Percentiles rank a stretch among this genome's conserved stretches.
phyloP scores from a whole-genome alignment of 2,329 filamentous ascomycete species.

The Biscogniauxia sp. region DNA sequence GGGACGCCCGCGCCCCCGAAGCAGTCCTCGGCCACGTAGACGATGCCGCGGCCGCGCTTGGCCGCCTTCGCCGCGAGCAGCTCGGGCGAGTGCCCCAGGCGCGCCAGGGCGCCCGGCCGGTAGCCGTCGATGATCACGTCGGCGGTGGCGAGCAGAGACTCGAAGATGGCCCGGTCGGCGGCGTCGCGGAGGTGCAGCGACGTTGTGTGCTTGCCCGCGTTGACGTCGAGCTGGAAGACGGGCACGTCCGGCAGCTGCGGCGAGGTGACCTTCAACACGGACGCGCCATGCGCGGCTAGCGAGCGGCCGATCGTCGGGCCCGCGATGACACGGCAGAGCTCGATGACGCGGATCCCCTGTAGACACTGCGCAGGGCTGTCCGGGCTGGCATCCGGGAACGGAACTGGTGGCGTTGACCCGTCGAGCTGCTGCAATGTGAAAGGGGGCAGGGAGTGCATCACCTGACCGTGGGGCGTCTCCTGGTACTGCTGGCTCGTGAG shows the following conservation, averaged over 20 bases:
- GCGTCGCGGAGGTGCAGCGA: slow-evolving; percentile 60
- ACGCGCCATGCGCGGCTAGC: slow-evolving; percentile 72
- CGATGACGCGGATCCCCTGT: slow-evolving; percentile 68
- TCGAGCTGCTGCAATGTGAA: slow-evolving; percentile 53
- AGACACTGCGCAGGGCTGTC: slow-evolving; percentile 37
- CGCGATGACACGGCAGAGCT: slow-evolving; percentile 73
- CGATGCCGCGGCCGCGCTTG: slow-evolving; percentile 57
- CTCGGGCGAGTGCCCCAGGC: slow-evolving; percentile 61
- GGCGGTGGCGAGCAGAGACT: slow-evolving; percentile 57
- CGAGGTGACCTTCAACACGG: slow-evolving; percentile 70
- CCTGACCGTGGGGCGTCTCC: slow-evolving; percentile 51
- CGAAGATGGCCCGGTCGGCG: slow-evolving; percentile 53
- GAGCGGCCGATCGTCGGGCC: slow-evolving; percentile 70
- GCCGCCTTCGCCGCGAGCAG: slow-evolving; percentile 51
- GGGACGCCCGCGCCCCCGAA: slow-evolving; percentile 57
- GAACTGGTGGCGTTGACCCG: slow-evolving; percentile 44
- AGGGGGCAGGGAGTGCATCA: slow-evolving; percentile 40
- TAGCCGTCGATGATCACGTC: slow-evolving; percentile 71
- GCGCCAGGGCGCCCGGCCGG: slow-evolving; percentile 62
- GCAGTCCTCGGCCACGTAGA: slow-evolving; percentile 71
- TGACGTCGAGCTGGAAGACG: slow-evolving; percentile 71
- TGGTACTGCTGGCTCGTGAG: slow-evolving; percentile 60
- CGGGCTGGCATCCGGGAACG: slow-evolving; percentile 34
- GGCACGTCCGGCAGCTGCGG: slow-evolving; percentile 67
- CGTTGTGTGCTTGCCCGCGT: slow-evolving; percentile 66